Evolutionary conservation across 768 basidiomycete species (phyloP).

Genomic region (Cystobasidium tubakii): DNA sequence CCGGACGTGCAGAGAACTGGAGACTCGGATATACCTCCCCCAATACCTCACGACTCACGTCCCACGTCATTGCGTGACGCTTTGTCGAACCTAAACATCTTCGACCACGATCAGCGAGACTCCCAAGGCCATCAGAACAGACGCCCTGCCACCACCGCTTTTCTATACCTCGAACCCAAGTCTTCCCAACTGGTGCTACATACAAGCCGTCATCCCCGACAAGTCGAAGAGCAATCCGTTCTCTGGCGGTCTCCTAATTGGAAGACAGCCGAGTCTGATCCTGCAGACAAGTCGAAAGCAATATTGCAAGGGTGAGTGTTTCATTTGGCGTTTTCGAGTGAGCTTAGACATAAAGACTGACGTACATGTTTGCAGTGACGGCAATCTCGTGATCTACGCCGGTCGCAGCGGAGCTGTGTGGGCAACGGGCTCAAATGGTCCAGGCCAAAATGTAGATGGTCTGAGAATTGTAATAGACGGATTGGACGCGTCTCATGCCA

Average conservation of each 20-base stretch:
- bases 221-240: not conserved
- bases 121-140: not conserved
- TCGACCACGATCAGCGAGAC: not conserved
- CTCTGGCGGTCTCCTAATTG: constrained; percentile 37
- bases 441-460: not conserved
- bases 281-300: not conserved
- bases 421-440: constrained; percentile 30
- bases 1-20: not conserved
- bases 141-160: not conserved
- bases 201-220: constrained; percentile 36
- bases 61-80: constrained; percentile 9
- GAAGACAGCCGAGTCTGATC: not conserved
- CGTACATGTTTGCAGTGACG: constrained; percentile 4
- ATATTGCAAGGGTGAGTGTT: constrained; percentile 36
- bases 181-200: constrained; percentile 45
- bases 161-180: constrained; percentile 41
- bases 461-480: not conserved
- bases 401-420: constrained; percentile 16
- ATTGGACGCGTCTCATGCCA: too few species aligned
- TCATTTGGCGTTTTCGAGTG: too few species aligned
- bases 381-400: constrained; percentile 29
- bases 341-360: too few species aligned
- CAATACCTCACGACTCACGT: constrained; percentile 20
- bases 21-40: not conserved
- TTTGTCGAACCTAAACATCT: constrained; percentile 8